phyloP scores from a whole-genome alignment of 441 rosid genomes.

The Biscutella laevigata region DNA sequence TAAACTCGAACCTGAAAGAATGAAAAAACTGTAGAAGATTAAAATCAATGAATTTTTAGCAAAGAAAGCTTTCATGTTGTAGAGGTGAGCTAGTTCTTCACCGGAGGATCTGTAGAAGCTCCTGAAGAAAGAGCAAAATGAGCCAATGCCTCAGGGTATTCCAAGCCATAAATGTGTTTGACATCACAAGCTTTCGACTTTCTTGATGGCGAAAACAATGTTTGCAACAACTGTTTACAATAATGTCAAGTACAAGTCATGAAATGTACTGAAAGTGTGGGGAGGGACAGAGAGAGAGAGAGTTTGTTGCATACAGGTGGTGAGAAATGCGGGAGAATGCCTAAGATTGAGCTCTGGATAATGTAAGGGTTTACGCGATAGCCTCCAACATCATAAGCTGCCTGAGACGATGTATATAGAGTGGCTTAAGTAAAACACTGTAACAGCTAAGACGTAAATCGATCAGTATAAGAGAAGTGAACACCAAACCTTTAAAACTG shows the following conservation, averaged over 20 bases:
- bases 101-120: conserved; percentile 61
- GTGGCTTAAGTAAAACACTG: conserved; percentile 5
- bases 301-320: conserved; percentile 40
- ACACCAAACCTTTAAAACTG: conserved; percentile 49
- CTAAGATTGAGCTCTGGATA: conserved; percentile 59
- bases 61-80: too few species aligned
- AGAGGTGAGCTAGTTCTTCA: conserved; percentile 22
- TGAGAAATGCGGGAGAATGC: conserved; percentile 49
- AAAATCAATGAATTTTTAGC: neutral
- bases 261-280: neutral
- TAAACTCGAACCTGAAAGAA: conserved; percentile 54
- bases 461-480: conserved; percentile 30
- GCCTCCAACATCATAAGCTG: conserved; percentile 78
- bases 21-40: neutral
- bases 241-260: neutral
- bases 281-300: neutral
- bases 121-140: conserved; percentile 81
- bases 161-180: conserved; percentile 57
- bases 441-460: conserved; percentile 19
- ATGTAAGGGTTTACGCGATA: conserved; percentile 45
- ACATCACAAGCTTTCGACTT: conserved; percentile 38
- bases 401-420: conserved; percentile 36
- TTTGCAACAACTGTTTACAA: conserved; percentile 59
- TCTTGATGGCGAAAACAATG: conserved; percentile 64
- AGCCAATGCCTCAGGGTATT: conserved; percentile 71